Evolutionary conservation across 768 basidiomycete genomes (phyloP).

Genomic region (Auricularia heimuer): DNA sequence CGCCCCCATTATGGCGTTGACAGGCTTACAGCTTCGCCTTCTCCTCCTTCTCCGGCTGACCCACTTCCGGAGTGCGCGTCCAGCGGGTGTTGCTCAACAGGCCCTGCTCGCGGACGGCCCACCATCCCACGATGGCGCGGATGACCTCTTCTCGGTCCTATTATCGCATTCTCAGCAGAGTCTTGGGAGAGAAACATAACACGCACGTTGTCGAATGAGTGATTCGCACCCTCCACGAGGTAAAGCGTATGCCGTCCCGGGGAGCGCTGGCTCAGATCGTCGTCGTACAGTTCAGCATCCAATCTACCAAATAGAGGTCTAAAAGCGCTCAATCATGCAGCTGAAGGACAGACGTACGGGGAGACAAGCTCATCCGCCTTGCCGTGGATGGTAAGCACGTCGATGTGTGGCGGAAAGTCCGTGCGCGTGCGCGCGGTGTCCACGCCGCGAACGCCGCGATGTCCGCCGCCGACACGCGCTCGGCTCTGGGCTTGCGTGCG

Average conservation of each 20-base stretch:
- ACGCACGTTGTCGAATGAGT: constrained; percentile 57
- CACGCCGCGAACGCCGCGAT: constrained; percentile 51
- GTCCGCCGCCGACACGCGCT: constrained; percentile 47
- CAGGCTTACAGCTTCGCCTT: constrained; percentile 4
- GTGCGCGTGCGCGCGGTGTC: constrained; percentile 62
- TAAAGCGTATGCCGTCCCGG: constrained; percentile 66
- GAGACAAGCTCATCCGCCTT: constrained; percentile 58
- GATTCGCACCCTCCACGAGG: constrained; percentile 65
- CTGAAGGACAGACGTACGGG: constrained; percentile 37
- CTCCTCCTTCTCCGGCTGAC: background rate
- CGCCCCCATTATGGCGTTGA: background rate
- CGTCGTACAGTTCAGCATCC: constrained; percentile 10
- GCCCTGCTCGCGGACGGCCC: constrained; percentile 35
- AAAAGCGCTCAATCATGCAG: constrained; percentile 59
- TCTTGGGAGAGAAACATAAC: constrained; percentile 8
- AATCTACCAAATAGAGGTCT: background rate
- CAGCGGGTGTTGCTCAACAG: constrained; percentile 54
- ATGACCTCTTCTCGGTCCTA: constrained; percentile 59
- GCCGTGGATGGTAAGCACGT: constrained; percentile 77
- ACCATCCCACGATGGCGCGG: constrained; percentile 61
- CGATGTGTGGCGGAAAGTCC: constrained; percentile 46
- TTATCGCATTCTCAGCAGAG: background rate
- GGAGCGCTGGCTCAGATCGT: constrained; percentile 22
- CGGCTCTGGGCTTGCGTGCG: constrained; percentile 48
- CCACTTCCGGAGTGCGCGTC: constrained; percentile 12